Evolutionary conservation across 2,329 filamentous ascomycete genomes (phyloP).

Genomic region (Sporothrix humicola): DNA sequence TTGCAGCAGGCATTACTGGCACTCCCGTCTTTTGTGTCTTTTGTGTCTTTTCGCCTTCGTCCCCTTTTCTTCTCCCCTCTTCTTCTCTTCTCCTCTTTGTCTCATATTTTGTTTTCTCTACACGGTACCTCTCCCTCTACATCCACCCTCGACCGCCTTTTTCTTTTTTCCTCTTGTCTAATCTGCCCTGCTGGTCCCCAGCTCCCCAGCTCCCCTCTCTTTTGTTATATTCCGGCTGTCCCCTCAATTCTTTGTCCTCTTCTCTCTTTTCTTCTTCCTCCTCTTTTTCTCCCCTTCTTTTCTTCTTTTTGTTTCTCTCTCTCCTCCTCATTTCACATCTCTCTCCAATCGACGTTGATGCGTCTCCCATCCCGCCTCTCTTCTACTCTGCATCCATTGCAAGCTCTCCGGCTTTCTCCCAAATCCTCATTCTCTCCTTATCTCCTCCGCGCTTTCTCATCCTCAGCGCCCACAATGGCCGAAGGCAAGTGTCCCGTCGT

Average conservation of each 20-base stretch:
- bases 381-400: slow-evolving; percentile 1
- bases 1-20: neutral
- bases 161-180: neutral
- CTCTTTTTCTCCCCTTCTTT: slow-evolving; percentile 11
- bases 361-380: slow-evolving; percentile 22
- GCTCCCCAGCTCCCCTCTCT: slow-evolving; percentile 4
- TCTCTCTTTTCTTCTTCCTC: slow-evolving; percentile 16
- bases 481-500: slow-evolving; percentile 33
- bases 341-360: slow-evolving; percentile 22
- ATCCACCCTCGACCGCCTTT: neutral
- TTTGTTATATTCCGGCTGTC: slow-evolving; percentile 14
- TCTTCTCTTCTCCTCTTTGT: slow-evolving; percentile 17
- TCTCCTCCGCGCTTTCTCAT: slow-evolving; percentile 11
- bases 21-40: neutral
- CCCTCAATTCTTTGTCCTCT: slow-evolving; percentile 16
- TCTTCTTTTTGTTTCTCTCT: neutral
- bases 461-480: slow-evolving; percentile 29
- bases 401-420: slow-evolving; percentile 19
- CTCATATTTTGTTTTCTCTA: neutral
- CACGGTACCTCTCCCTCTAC: neutral
- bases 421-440: slow-evolving; percentile 7
- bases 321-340: neutral
- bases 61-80: neutral
- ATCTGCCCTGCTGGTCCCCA: neutral
- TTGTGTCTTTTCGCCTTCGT: too few species aligned